Base-by-base conservation (phyloP, 345 rosid species). In the Noccaea bulbosa region DNA sequence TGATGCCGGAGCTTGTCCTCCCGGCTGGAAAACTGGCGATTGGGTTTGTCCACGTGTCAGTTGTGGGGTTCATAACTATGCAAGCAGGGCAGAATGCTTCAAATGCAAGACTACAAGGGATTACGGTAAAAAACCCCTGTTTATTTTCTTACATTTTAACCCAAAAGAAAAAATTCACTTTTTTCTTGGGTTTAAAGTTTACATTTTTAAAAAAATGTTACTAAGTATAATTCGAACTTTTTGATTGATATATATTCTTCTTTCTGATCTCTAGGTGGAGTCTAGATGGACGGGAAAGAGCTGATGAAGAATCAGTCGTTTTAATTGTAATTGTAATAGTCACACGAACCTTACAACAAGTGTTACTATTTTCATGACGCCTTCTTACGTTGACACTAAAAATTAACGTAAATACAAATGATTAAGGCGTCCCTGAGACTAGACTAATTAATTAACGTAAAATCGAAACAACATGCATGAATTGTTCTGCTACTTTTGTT, bases 21-120 rank as follows among this genome's bases (percentile, higher is more conserved):
- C 97, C 0, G 97, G 97, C 6, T 94, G 99, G 99, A 91, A 91
- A 82, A 48, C 84, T 37, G 99, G 99, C 17, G 99, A 94, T 79
- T 94, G 99, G 99, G 77, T 89, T 65, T 94, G 99, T 83, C 79
- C 83, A 3, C 80, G 86, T 89, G 55, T 74, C 20, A 91, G 82
- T 11, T 92, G 99, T 71, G 90, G 93, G 65, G 88, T 77, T 73
- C 97, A 94, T 72, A 94, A 94, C 80, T 94, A 87, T 54, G 98
- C 98, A 33, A 92, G 92, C 78, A 92, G 98, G 84, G 67, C 72
- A 6, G 96, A 88, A 72, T 94, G 99, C 84, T 88, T 67, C 65
- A 81, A 87, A 76, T 94, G 99, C 96, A 94, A 79, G 75, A 80
- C 87, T 12, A 93, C 97, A 32, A 87, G 85, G 79, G 87, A 77